phyloP scores from a whole-genome alignment of 768 basidiomycete species.

The Piloderma croceum region DNA sequence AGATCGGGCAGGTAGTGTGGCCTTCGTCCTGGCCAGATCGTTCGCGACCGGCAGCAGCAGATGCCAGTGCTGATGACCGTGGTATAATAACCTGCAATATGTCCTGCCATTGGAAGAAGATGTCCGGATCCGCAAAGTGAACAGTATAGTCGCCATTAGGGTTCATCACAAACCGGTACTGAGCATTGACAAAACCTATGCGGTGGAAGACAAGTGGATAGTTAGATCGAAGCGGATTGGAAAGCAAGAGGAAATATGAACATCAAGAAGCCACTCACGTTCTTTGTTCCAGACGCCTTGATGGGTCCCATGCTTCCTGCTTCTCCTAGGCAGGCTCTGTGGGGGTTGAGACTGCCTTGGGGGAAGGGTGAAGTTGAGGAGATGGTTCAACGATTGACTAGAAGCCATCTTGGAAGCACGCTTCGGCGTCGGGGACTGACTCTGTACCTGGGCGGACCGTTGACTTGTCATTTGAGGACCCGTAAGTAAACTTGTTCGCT shows the following conservation, averaged over 20 bases:
- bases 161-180: slow-evolving; percentile 93
- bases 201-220: slow-evolving; percentile 11
- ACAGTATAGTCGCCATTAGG: slow-evolving; percentile 89
- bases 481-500: no score
- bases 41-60: slow-evolving; percentile 47
- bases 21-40: slow-evolving; percentile 47
- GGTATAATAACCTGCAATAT: slow-evolving; percentile 93
- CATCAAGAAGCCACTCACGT: slow-evolving; percentile 60
- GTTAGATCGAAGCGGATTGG: slow-evolving; percentile 9
- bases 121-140: slow-evolving; percentile 96
- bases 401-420: slow-evolving; percentile 66
- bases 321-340: slow-evolving; percentile 62
- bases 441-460: no score
- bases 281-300: slow-evolving; percentile 86
- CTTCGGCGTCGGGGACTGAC: slow-evolving; percentile 43
- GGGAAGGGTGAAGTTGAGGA: slow-evolving; percentile 91
- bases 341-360: slow-evolving; percentile 67
- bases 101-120: slow-evolving; percentile 97
- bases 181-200: slow-evolving; percentile 92
- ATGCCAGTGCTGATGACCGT: slow-evolving; percentile 68
- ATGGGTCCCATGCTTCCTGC: slow-evolving; percentile 58
- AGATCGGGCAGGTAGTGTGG: slow-evolving; percentile 85
- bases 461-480: no score
- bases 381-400: slow-evolving; percentile 68
- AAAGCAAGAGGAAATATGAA: background rate